phyloP scores from a whole-genome alignment of 2,329 filamentous ascomycete species.

The Colletotrichum lindemuthianum region DNA sequence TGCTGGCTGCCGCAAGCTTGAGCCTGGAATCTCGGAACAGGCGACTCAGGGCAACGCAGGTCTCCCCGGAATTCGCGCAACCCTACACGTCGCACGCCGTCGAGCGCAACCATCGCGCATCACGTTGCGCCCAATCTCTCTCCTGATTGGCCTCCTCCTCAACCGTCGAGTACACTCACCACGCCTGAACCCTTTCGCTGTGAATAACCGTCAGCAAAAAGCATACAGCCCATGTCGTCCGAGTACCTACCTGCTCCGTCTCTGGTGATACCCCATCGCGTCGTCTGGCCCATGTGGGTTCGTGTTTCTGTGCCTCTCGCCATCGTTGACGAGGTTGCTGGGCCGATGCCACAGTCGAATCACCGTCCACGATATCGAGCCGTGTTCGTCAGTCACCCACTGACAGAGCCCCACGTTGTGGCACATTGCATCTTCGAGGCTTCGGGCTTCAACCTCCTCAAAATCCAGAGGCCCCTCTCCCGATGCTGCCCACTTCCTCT shows the following conservation, averaged over 20 bases:
- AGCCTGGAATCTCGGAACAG: slow-evolving; percentile 16
- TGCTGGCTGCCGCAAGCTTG: slow-evolving; percentile 20
- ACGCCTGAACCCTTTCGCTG: background rate
- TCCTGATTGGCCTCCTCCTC: slow-evolving; percentile 36
- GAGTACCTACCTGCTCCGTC: slow-evolving; percentile 15
- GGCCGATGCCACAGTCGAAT: slow-evolving; percentile 22
- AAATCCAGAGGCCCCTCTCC: slow-evolving; percentile 18
- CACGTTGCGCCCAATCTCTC: slow-evolving; percentile 35
- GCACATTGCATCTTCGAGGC: slow-evolving; percentile 30
- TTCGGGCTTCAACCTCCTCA: slow-evolving; percentile 26
- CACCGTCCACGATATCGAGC: slow-evolving; percentile 12
- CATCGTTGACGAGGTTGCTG: background rate
- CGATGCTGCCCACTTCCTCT: slow-evolving; percentile 12
- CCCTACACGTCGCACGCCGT: slow-evolving; percentile 25
- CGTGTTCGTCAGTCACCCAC: slow-evolving; percentile 32
- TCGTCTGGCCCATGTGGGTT: slow-evolving; percentile 17
- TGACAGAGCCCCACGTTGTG: slow-evolving; percentile 33
- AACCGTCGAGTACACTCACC: slow-evolving; percentile 11
- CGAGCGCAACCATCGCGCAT: slow-evolving; percentile 39
- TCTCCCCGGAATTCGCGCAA: slow-evolving; percentile 32
- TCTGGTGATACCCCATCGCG: slow-evolving; percentile 6
- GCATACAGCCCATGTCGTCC: background rate
- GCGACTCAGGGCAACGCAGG: slow-evolving; percentile 22
- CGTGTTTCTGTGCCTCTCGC: slow-evolving; percentile 10
- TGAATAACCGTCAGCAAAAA: no score